A percentile compares a stretch with the other conserved stretches of the same genome.
These are phyloP conservation scores for Phialophora verrucosa DNA, from an alignment of 2,329 filamentous ascomycete genomes.

Conservation along the genomic window DNA sequence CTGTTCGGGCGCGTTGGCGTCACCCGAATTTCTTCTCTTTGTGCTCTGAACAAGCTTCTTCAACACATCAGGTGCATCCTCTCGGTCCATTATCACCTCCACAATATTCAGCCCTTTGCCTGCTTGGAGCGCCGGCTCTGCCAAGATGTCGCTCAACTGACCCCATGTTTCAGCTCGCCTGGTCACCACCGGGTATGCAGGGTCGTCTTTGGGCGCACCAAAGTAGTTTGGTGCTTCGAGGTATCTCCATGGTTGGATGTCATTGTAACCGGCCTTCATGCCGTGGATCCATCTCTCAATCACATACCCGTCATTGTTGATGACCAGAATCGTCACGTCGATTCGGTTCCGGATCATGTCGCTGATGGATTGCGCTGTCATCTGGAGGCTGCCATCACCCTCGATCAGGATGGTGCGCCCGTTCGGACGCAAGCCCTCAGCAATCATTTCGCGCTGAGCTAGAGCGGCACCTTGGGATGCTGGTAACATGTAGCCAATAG, in stretches of 20 bases:
- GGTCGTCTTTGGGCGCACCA: constrained; percentile 36
- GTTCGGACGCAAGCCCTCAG: constrained; percentile 56
- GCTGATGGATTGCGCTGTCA: constrained; percentile 70
- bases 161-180: constrained; percentile 37
- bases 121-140: constrained; percentile 44
- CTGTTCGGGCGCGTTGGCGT: constrained; percentile 19
- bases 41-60: constrained; percentile 41
- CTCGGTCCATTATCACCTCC: constrained; percentile 50
- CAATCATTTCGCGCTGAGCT: constrained; percentile 58
- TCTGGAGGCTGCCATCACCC: constrained; percentile 69
- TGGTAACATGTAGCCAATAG: constrained; percentile 66
- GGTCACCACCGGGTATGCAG: constrained; percentile 37
- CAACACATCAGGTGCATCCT: constrained; percentile 47
- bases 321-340: constrained; percentile 57
- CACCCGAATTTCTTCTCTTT: constrained; percentile 36
- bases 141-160: constrained; percentile 35
- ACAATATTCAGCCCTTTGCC: constrained; percentile 50
- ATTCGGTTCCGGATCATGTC: constrained; percentile 65
- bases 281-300: constrained; percentile 66
- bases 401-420: constrained; percentile 64
- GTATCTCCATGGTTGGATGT: constrained; percentile 60
- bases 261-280: constrained; percentile 60
- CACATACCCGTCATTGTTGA: constrained; percentile 66
- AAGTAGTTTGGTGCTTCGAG: constrained; percentile 50
- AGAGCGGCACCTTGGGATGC: constrained; percentile 62